phyloP scores from a whole-genome alignment of 1,284 basidiomycete species.

The Ustilago nuda region DNA sequence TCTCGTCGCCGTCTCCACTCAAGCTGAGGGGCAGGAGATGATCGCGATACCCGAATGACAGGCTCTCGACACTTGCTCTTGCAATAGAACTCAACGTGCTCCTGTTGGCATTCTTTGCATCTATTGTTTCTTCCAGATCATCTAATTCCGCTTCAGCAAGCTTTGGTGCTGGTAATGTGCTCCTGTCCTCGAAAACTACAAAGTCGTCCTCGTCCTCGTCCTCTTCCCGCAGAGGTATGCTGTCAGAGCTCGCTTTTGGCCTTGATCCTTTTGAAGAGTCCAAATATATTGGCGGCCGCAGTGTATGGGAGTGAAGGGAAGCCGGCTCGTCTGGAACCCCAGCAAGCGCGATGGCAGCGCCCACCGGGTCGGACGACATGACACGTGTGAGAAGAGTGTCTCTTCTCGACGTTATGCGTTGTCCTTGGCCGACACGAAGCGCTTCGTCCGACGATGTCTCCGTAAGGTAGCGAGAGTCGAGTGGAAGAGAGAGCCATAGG shows the following conservation, averaged over 20 bases:
- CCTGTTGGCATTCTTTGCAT: background rate
- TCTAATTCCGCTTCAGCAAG: slow-evolving; percentile 23
- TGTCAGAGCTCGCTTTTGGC: slow-evolving; percentile 35
- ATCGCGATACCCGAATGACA: slow-evolving; percentile 59
- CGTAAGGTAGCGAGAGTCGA: background rate
- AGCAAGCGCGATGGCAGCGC: slow-evolving; percentile 53
- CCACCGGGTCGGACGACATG: slow-evolving; percentile 59
- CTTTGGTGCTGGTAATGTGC: slow-evolving; percentile 33
- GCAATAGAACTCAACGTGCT: slow-evolving; percentile 18
- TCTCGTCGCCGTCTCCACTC: slow-evolving; percentile 53
- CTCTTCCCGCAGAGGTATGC: slow-evolving; percentile 38
- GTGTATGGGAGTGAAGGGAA: slow-evolving; percentile 29
- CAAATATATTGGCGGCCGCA: slow-evolving; percentile 26
- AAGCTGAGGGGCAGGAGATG: slow-evolving; percentile 57
- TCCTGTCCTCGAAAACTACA: slow-evolving; percentile 52
- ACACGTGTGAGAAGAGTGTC: background rate
- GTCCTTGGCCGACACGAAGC: background rate
- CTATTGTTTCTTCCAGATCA: slow-evolving; percentile 14
- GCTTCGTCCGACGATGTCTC: background rate
- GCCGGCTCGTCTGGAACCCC: slow-evolving; percentile 51
- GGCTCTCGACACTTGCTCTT: slow-evolving; percentile 50
- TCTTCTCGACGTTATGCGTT: background rate
- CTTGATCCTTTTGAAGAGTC: background rate
- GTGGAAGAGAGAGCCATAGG: background rate
- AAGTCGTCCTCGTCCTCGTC: slow-evolving; percentile 58